Percentiles rank a stretch among this genome's conserved stretches.
Conservation (phyloP, 73 alveolate species). For the Symbiodinium natans region DNA sequence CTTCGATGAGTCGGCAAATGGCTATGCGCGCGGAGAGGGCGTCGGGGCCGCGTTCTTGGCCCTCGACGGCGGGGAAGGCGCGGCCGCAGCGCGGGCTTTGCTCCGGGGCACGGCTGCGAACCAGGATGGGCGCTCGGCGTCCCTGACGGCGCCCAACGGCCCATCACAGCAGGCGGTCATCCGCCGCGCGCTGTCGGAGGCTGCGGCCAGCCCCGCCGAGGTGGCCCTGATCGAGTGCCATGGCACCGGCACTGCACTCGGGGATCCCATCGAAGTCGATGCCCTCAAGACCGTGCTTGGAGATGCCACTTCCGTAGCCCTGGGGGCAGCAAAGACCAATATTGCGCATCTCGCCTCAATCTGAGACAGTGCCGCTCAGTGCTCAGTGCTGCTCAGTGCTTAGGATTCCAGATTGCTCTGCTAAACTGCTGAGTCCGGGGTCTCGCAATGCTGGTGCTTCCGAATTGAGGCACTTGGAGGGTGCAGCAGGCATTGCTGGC, state of each 20-base stretch:
- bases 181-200: slow-evolving; percentile 49
- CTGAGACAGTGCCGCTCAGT: no score
- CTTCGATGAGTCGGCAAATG: slow-evolving; percentile 89
- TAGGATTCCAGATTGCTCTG: not conserved
- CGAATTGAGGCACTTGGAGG: slow-evolving; percentile 88
- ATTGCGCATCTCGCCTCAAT: not conserved
- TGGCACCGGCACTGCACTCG: slow-evolving; percentile 91
- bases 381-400: no score
- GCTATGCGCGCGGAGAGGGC: slow-evolving; percentile 94
- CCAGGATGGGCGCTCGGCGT: slow-evolving; percentile 89
- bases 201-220: slow-evolving; percentile 29
- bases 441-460: not conserved
- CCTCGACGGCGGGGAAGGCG: not conserved
- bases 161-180: slow-evolving; percentile 94
- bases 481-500: slow-evolving; percentile 94
- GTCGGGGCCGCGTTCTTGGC: slow-evolving; percentile 73
- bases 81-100: not conserved
- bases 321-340: slow-evolving; percentile 89
- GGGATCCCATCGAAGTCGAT: slow-evolving; percentile 93
- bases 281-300: slow-evolving; percentile 72
- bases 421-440: not conserved
- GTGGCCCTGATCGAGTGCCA: slow-evolving; percentile 85
- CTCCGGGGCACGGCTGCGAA: slow-evolving; percentile 81
- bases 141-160: slow-evolving; percentile 92
- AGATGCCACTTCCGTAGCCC: slow-evolving; percentile 21